A percentile compares a stretch with the other conserved stretches of the same genome.
phyloP scores from a whole-genome alignment of 306 rosid species.

The Trifolium fragiferum region DNA sequence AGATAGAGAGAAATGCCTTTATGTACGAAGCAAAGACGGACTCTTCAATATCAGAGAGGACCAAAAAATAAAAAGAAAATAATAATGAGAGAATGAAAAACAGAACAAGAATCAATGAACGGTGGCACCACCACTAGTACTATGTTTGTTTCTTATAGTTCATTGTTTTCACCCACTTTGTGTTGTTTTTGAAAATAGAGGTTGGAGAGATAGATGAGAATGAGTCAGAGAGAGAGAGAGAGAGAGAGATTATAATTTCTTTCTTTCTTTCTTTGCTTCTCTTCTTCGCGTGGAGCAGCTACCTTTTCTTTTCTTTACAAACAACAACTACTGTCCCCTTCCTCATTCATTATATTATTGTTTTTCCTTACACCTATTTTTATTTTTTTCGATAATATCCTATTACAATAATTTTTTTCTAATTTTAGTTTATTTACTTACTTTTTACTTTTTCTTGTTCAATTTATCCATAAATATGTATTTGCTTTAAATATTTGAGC shows the following conservation, averaged over 20 bases:
- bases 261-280: conserved; percentile 49
- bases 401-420: neutral
- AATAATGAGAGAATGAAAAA: conserved; percentile 11
- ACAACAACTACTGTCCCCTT: conserved; percentile 47
- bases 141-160: conserved; percentile 19
- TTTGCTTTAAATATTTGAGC: too few species aligned
- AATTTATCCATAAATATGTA: too few species aligned
- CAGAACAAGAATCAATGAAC: conserved; percentile 24
- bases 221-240: conserved; percentile 62
- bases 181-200: neutral
- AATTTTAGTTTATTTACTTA: neutral
- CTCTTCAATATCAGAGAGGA: conserved; percentile 61
- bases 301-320: conserved; percentile 55
- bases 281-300: conserved; percentile 59
- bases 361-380: conserved; percentile 26
- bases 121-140: conserved; percentile 36
- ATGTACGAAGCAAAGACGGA: conserved; percentile 50
- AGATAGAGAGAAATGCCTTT: conserved; percentile 54
- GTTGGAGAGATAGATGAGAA: conserved; percentile 50
- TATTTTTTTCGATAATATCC: neutral
- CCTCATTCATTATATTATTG: conserved; percentile 35
- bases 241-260: conserved; percentile 77
- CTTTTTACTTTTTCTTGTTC: too few species aligned
- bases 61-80: conserved; percentile 14
- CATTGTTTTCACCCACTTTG: conserved; percentile 54